Conservation (phyloP, 164 flowering plant species). For the Tinospora cordifolia region DNA sequence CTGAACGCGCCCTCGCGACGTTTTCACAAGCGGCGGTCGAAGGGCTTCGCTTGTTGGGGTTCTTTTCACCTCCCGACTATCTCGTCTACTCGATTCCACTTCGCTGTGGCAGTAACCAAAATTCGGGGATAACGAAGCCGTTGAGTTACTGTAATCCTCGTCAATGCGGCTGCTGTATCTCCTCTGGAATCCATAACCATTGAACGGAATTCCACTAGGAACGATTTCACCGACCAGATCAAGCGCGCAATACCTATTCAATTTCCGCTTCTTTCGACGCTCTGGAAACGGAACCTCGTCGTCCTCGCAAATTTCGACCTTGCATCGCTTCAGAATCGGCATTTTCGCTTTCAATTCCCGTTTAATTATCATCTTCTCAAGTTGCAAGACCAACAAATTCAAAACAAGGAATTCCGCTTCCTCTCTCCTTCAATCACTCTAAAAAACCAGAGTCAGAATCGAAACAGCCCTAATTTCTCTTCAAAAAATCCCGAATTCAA, state of each 20-base stretch:
- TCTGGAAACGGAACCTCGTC: slow-evolving; percentile 15
- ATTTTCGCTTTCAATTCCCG: slow-evolving; percentile 34
- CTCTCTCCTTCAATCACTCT: not conserved
- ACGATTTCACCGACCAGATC: slow-evolving; percentile 25
- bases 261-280: slow-evolving; percentile 26
- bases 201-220: slow-evolving; percentile 42
- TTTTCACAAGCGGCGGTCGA: slow-evolving; percentile 33
- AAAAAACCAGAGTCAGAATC: not conserved
- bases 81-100: slow-evolving; percentile 17
- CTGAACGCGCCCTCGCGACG: slow-evolving; percentile 46
- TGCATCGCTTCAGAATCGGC: slow-evolving; percentile 43
- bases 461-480: slow-evolving; percentile 1
- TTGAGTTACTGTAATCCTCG: slow-evolving; percentile 10
- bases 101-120: slow-evolving; percentile 26
- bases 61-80: slow-evolving; percentile 4
- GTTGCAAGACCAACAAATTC: not conserved
- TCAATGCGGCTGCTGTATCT: slow-evolving; percentile 1
- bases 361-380: slow-evolving; percentile 35
- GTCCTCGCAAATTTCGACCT: slow-evolving; percentile 21
- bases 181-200: slow-evolving; percentile 16
- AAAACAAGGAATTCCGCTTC: slow-evolving; percentile 11
- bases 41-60: slow-evolving; percentile 9
- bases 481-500: not conserved
- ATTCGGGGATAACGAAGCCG: slow-evolving; percentile 21
- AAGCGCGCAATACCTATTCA: slow-evolving; percentile 27